A percentile compares a stretch with the other conserved stretches of the same genome.
Conservation (phyloP, 805 yeast species). For the Brettanomyces naardenensis region DNA sequence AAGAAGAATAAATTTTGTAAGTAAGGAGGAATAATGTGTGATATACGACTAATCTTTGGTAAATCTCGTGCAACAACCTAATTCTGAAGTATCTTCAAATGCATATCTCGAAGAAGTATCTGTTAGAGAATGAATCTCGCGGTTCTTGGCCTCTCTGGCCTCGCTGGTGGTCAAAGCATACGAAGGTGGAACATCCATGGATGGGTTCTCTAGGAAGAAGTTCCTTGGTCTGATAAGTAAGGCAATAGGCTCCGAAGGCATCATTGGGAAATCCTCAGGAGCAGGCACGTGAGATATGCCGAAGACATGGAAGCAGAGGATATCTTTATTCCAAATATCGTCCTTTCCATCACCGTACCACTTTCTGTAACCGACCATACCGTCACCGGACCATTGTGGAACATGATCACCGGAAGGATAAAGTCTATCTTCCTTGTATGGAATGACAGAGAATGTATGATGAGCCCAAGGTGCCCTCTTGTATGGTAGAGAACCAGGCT, state of each 20-base stretch:
- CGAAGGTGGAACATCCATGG: slow-evolving; percentile 65
- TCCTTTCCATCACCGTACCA: slow-evolving; percentile 62
- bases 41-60: slow-evolving; percentile 10
- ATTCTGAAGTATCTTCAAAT: slow-evolving; percentile 28
- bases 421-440: slow-evolving; percentile 62
- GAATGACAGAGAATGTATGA: slow-evolving; percentile 58
- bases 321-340: slow-evolving; percentile 57
- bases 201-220: slow-evolving; percentile 73
- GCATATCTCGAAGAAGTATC: slow-evolving; percentile 49
- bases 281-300: slow-evolving; percentile 85
- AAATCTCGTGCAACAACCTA: slow-evolving; percentile 25
- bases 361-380: slow-evolving; percentile 54
- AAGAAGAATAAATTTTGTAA: not conserved
- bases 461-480: slow-evolving; percentile 83
- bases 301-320: slow-evolving; percentile 72
- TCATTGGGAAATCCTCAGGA: slow-evolving; percentile 83
- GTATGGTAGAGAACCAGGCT: slow-evolving; percentile 63
- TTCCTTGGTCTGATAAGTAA: slow-evolving; percentile 71
- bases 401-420: slow-evolving; percentile 79
- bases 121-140: slow-evolving; percentile 33
- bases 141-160: slow-evolving; percentile 29
- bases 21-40: not conserved
- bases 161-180: slow-evolving; percentile 40
- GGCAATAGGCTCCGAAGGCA: slow-evolving; percentile 81
- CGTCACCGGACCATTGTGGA: slow-evolving; percentile 69